Base-by-base conservation (phyloP, 805 yeast genomes). In the Monosporozyma siamensis region DNA sequence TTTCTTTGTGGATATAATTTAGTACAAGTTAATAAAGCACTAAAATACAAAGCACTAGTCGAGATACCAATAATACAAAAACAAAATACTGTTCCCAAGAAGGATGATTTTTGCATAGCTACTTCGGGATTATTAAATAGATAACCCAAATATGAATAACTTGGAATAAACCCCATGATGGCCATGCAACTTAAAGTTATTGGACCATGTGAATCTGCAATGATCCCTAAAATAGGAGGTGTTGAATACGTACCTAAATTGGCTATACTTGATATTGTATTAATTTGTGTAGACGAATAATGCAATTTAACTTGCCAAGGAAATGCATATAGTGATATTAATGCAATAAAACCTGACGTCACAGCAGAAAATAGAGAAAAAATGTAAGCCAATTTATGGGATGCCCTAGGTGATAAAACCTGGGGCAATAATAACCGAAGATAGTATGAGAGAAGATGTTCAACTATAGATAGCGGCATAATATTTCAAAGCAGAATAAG, bases 131-230 rank as follows among this genome's bases (percentile, higher is more conserved):
- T 45, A 37, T 60, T 65, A 11, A 69, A 63, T 6, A 58, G 45
- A 8, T 73, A 67, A 0, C 80, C 76, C 24, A 71, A 46, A 24
- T 72, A 54, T 7, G 50, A 56, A 61, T 88, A 88, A 15, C 87
- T 80, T 0, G 92, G 88, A 5, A 77, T 68, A 52, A 82, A 82
- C 22, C 80, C 65, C 40, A 75, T 44, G 34, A 80, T 63, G 4
- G 89, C 74, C 15, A 84, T 52, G 22, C 80, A 51, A 4, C 89
- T 79, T 34, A 88, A 59, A 12, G 82, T 56, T 9, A 82, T 82
- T 1, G 95, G 88, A 0, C 95, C 95, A 55, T 82, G 84, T n/a
- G 79, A 68, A 57, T 88, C 96, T 2, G 92, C 88, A 39, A 85
- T 63, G 48, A 82, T 76, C 0, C 97, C 97, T 34, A 88, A 61